These are phyloP conservation scores for Medicago ruthenica DNA, from an alignment of 306 rosid genomes.

Conservation along the genomic window DNA sequence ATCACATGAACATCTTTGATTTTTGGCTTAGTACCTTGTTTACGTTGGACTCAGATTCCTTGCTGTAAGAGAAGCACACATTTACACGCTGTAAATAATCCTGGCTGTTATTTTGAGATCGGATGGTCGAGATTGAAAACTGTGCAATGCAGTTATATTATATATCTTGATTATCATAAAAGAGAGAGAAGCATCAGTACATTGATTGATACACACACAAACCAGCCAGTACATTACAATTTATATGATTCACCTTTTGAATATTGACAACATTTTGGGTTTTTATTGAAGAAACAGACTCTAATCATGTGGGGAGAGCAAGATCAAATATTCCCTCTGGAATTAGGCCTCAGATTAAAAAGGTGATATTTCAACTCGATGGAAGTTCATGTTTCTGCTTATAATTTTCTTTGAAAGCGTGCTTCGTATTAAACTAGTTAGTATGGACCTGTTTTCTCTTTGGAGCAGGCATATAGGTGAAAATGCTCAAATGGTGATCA, in stretches of 20 bases:
- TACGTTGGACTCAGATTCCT: neutral
- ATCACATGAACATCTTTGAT: neutral
- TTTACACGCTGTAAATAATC: neutral
- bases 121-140: neutral
- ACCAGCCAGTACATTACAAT: conserved; percentile 5
- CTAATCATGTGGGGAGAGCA: conserved; percentile 71
- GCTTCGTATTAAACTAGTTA: conserved; percentile 1
- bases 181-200: too few species aligned
- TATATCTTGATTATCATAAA: too few species aligned
- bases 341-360: conserved; percentile 63
- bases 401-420: neutral
- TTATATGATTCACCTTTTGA: conserved; percentile 13
- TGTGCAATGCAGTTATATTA: neutral
- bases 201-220: neutral
- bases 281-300: conserved; percentile 51
- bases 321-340: conserved; percentile 72
- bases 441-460: neutral
- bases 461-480: conserved; percentile 62
- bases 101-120: neutral
- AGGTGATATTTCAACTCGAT: conserved; percentile 46
- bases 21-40: conserved; percentile 10
- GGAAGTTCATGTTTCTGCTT: conserved; percentile 25
- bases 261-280: conserved; percentile 25
- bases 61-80: neutral
- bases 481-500: conserved; percentile 48